phyloP scores from a whole-genome alignment of 495 filamentous ascomycete genomes.

The Aspergillus saccharolyticus region DNA sequence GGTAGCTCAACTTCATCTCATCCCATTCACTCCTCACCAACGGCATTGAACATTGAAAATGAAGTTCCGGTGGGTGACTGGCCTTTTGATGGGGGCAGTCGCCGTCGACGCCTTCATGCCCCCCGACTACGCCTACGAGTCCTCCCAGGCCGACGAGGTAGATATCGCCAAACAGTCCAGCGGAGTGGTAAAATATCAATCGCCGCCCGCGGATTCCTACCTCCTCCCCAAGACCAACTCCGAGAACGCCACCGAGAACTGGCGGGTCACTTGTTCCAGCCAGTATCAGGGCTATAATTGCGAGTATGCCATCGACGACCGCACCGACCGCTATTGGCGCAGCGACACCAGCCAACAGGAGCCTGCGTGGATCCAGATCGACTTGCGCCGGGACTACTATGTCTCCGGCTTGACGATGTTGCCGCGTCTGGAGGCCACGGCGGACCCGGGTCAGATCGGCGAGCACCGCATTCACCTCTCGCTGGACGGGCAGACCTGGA shows the following conservation, averaged over 20 bases:
- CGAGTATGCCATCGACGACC: slow-evolving; percentile 1
- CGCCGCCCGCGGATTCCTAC: slow-evolving; percentile 1
- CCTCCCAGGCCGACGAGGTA: slow-evolving; percentile 2
- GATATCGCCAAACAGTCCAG: not conserved
- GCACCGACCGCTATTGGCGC: not conserved
- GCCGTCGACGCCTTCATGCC: slow-evolving; percentile 7
- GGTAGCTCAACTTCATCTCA: too few relatives aligned
- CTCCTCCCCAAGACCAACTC: slow-evolving; percentile 4
- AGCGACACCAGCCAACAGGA: not conserved
- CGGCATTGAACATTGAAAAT: too few relatives aligned
- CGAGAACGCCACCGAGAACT: not conserved
- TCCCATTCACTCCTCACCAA: not conserved
- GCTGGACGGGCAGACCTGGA: slow-evolving; percentile 33
- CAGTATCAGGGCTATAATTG: not conserved
- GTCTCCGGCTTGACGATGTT: not conserved
- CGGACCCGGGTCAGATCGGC: slow-evolving; percentile 29
- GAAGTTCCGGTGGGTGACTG: slow-evolving; percentile 3
- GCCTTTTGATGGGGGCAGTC: slow-evolving; percentile 4
- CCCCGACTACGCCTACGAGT: slow-evolving; percentile 4
- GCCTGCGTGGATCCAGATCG: not conserved
- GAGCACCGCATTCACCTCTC: slow-evolving; percentile 39
- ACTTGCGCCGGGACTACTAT: not conserved
- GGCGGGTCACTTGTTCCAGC: not conserved
- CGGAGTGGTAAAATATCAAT: slow-evolving; percentile 2
- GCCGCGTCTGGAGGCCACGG: not conserved